These are phyloP conservation scores for Cryphonectria nitschkei DNA, from an alignment of 2,329 filamentous ascomycete species.

Conservation along the genomic window DNA sequence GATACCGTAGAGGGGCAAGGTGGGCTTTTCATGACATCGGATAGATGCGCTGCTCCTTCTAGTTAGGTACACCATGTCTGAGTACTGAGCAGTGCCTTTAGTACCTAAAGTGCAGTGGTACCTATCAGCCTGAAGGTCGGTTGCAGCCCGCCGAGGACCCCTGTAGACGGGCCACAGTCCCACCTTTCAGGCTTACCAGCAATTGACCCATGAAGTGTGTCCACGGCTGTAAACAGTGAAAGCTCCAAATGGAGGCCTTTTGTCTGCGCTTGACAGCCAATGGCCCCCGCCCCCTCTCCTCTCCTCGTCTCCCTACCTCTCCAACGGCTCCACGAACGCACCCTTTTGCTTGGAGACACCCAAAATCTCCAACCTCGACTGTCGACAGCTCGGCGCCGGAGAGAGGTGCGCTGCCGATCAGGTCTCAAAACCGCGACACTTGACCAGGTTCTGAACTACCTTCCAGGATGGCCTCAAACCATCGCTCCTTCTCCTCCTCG, in stretches of 20 bases:
- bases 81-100: background rate
- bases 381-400: background rate
- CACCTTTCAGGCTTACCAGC: background rate
- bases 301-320: background rate
- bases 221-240: conserved; percentile 10
- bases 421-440: background rate
- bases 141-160: conserved; percentile 1
- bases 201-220: conserved; percentile 21
- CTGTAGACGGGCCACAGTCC: background rate
- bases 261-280: background rate
- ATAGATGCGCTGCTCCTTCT: background rate
- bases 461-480: conserved; percentile 31
- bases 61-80: background rate
- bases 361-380: background rate
- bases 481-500: conserved; percentile 34
- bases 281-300: background rate
- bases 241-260: background rate
- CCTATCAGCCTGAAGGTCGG: background rate
- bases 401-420: background rate
- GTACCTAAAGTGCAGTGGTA: background rate
- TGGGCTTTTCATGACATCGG: background rate
- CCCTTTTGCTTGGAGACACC: background rate
- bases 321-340: background rate
- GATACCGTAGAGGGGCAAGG: background rate
- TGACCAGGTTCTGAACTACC: background rate